Evolutionary conservation across 106 monocot genomes (phyloP), one percentile per base, ranked within the genome.

Genomic region (Acorus gramineus): DNA sequence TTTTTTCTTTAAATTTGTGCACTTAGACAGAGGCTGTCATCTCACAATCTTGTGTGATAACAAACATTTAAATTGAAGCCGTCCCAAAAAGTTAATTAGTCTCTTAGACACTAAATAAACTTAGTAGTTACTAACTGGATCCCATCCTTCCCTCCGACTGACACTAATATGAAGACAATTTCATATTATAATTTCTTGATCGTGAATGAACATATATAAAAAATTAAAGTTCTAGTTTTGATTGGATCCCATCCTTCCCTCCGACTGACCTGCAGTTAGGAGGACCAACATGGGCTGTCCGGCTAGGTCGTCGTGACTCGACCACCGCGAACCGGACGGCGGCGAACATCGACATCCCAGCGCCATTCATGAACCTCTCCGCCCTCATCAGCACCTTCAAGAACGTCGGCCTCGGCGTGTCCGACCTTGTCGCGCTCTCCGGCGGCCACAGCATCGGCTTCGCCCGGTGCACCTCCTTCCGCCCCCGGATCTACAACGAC

Each of bases 401-500:
- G n/a, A 55, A 67, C 46, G 47, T 73, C 3, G 78, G 73, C 3
- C 59, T 78, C 53, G 55, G 10, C 8, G 44, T 57, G 4, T 53
- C 52, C 4, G 73, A 78, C 14, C 55, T 78, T 11, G 63, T 73
- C 1, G 62, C 60, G 3, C 53, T 78, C 0, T 78, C 75, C 6
- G 75, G 70, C 8, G 75, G 58, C 4, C 71, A 80, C 58, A 80
- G 75, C 7, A 50, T 80, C 2, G 75, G 80, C 7, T 47, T 70
- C 11, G 74, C 78, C 4, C 55, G 50, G 14, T 80, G 71, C 71
- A 43, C 5, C 5, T 11, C 45, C 12, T 67, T 75, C 48, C 45
- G 67, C 44, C 43, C 5, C 61, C 61, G 80, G 10, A 55, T 80
- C 58, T 80, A 75, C 80, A 80, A 75, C 57, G 69, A 70, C 52